Conservation (phyloP, 2,329 filamentous ascomycete genomes). For the Botryotinia convoluta region DNA sequence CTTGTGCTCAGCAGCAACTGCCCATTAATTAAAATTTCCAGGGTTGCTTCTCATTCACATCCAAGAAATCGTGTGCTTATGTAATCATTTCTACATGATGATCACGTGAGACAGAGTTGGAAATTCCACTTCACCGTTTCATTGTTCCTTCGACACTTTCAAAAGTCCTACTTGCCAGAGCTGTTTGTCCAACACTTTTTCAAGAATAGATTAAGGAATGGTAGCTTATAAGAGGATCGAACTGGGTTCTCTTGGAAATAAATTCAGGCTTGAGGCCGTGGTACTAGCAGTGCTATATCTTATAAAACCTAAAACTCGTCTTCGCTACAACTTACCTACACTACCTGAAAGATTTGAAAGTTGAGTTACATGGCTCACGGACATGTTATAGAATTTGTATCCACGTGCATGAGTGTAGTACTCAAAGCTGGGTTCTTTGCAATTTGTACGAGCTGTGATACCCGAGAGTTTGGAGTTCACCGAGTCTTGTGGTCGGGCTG, state of each 20-base stretch:
- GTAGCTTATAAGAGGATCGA: not conserved
- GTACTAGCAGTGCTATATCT: conserved; percentile 2
- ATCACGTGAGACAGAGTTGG: not conserved
- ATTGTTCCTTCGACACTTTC: not conserved
- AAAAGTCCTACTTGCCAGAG: not conserved
- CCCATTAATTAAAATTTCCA: not conserved
- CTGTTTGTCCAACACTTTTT: not conserved
- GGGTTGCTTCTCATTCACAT: not conserved
- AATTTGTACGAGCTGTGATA: conserved; percentile 13
- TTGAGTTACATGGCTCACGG: conserved; percentile 11
- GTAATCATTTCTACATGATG: not conserved
- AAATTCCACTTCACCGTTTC: not conserved
- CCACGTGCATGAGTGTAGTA: conserved; percentile 12
- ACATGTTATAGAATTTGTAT: conserved; percentile 9
- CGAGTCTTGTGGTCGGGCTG: conserved; percentile 12
- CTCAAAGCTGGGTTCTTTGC: not conserved
- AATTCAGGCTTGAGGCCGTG: not conserved
- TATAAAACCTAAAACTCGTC: not conserved
- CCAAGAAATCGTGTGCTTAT: not conserved
- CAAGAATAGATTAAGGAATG: not conserved
- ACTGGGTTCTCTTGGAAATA: not conserved
- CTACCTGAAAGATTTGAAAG: not conserved
- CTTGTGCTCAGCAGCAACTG: not conserved
- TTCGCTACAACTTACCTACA: conserved; percentile 4
- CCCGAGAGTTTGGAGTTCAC: conserved; percentile 13